A percentile compares a stretch with the other conserved stretches of the same genome.
phyloP scores from a whole-genome alignment of 2,329 filamentous ascomycete species.

The Byssoonygena ceratinophila region DNA sequence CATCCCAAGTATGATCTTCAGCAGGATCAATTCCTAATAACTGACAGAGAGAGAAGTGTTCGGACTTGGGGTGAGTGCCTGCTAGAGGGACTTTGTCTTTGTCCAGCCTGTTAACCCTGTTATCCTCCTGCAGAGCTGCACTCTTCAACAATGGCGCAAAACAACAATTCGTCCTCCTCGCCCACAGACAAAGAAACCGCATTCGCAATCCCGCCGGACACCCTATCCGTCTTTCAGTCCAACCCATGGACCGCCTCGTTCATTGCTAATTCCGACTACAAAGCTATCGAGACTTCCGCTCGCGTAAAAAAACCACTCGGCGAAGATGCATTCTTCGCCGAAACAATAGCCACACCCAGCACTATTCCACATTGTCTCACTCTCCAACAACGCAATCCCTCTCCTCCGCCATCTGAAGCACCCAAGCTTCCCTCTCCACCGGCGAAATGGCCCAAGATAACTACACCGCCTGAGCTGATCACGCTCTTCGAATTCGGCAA shows the following conservation, averaged over 20 bases:
- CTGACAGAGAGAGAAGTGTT: too few relatives aligned
- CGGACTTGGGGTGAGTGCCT: too few relatives aligned
- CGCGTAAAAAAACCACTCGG: conserved; percentile 32
- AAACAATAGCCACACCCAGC: conserved; percentile 29
- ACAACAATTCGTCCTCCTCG: background rate
- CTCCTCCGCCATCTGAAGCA: conserved; percentile 18
- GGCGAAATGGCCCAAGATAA: conserved; percentile 12
- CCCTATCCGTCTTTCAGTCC: conserved; percentile 19
- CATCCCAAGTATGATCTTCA: background rate
- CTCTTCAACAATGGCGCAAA: conserved; percentile 3
- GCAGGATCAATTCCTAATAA: too few relatives aligned
- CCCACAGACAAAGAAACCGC: background rate
- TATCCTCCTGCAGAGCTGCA: background rate
- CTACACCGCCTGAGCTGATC: conserved; percentile 27
- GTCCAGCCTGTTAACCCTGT: background rate
- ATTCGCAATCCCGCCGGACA: conserved; percentile 12
- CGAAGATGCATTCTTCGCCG: conserved; percentile 36
- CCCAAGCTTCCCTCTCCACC: conserved; percentile 21
- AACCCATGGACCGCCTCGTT: conserved; percentile 26
- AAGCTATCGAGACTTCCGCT: conserved; percentile 31
- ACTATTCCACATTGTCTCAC: conserved; percentile 36
- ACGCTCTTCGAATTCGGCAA: conserved; percentile 28
- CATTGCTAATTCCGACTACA: conserved; percentile 29
- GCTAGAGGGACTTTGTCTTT: too few relatives aligned
- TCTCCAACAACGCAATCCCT: conserved; percentile 21